Evolutionary conservation across 768 basidiomycete species (phyloP), one percentile per base, ranked within the genome.

Genomic region (Suillus variegatus): DNA sequence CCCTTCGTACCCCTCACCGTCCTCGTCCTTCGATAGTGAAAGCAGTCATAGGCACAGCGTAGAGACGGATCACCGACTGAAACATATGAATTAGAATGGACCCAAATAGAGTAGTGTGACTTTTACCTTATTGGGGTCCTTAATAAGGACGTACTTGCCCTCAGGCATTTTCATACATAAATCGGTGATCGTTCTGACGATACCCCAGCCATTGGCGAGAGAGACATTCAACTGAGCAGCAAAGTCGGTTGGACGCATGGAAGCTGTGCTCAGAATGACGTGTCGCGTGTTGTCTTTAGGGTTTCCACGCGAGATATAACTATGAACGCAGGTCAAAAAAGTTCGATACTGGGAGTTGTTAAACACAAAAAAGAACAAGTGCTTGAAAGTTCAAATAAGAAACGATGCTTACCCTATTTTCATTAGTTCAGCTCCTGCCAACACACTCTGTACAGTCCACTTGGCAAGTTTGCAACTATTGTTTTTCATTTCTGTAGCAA

Each of bases 401-500:
- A 47, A 44, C n/a, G 55, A 54, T 35, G 84, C 90, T 65, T 70
- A 97, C 94, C 96, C 97, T 74, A 99, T 94, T 82, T 99, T 99
- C 89, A 99, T 91, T 66, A 90, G 80, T 60, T 99, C 97, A 25
- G 95, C 97, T 52, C 97, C 97, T 52, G 97, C 95, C 43, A 99
- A 82, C 46, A 98, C 84, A 74, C 92, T 92, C 82, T 98, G 95
- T 20, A 98, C 93, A 0, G 97, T 90, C 95, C 97, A 99, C 73
- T 97, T 92, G 22, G 96, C 95, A 36, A 99, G 85, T 78, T 99
- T 99, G 81, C 91, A 95, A 71, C 91, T 93, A 81, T 99, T 99
- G 80, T 99, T 99, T 83, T 99, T 99, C 97, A 99, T 99, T 83
- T 99, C 97, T 32, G 94, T 96, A 43, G 97, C 95, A 66, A 99